Percentiles rank a stretch among this genome's conserved stretches.
These are phyloP conservation scores for Tetrapisispora phaffii DNA, from an alignment of 805 yeast genomes.

Conservation along the genomic window DNA sequence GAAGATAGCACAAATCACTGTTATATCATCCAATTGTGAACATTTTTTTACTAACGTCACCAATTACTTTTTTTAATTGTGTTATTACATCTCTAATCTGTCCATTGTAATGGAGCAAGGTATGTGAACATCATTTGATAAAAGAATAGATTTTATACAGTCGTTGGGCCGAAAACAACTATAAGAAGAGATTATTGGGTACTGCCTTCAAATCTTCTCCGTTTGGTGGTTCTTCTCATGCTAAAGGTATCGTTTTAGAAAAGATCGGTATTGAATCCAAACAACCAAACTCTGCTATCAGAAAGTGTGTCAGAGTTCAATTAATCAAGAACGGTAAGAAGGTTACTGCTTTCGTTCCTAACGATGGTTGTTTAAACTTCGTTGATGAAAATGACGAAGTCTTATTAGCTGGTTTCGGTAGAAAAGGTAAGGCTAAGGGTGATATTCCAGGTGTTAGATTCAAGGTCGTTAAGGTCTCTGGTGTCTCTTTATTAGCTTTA, in stretches of 20 bases:
- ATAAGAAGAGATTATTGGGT: conserved; percentile 98
- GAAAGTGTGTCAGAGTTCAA: conserved; percentile 99
- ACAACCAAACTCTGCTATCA: conserved; percentile 99
- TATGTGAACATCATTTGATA: neutral
- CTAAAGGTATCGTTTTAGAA: conserved; percentile 99
- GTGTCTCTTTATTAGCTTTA: conserved; percentile 98
- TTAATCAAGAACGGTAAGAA: conserved; percentile 99
- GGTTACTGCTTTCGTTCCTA: conserved; percentile 99
- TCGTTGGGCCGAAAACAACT: conserved; percentile 99
- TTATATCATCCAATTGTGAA: neutral
- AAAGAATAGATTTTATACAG: conserved; percentile 20
- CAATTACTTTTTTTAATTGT: neutral
- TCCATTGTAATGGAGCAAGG: neutral
- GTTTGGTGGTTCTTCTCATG: conserved; percentile 99
- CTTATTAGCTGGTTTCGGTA: conserved; percentile 99
- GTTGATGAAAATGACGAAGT: conserved; percentile 99
- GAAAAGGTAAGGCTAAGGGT: conserved; percentile 99
- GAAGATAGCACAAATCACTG: no score
- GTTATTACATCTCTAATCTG: neutral
- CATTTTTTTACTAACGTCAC: neutral
- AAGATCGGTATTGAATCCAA: conserved; percentile 99
- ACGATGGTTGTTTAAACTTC: conserved; percentile 99
- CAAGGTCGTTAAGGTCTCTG: conserved; percentile 99
- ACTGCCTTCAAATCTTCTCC: conserved; percentile 99
- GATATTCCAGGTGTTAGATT: conserved; percentile 99